A percentile compares a stretch with the other conserved stretches of the same genome.
Evolutionary conservation across 2,329 filamentous ascomycete species (phyloP).

Genomic region (Claviceps purpurea): DNA sequence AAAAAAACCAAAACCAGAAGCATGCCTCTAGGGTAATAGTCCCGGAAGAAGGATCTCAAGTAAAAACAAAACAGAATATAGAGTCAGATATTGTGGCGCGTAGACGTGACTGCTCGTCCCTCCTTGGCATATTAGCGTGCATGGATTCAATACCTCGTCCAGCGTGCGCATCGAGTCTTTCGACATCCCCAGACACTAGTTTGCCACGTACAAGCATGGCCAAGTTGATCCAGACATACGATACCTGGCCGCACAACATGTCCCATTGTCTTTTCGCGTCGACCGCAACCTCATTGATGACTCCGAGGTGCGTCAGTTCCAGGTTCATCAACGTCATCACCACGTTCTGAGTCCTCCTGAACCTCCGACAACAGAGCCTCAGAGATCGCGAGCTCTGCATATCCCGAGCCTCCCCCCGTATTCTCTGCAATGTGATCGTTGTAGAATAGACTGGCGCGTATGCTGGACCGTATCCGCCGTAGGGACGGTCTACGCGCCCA

Average conservation of each 20-base stretch:
- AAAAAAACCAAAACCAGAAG: background rate
- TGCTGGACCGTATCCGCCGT: conserved; percentile 33
- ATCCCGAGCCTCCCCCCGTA: conserved; percentile 11
- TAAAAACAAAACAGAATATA: background rate
- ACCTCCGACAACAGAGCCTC: conserved; percentile 13
- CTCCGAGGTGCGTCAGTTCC: conserved; percentile 13
- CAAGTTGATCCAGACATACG: background rate
- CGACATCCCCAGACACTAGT: too few species aligned
- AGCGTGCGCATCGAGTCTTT: too few species aligned
- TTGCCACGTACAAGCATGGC: too few species aligned
- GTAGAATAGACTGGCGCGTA: conserved; percentile 42
- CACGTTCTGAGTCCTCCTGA: conserved; percentile 11
- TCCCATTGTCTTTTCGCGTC: conserved; percentile 18
- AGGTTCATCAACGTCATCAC: conserved; percentile 2
- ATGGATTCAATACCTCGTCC: too few species aligned
- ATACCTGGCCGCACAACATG: conserved; percentile 6
- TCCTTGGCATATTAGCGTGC: background rate
- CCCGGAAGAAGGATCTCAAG: background rate
- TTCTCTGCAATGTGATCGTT: conserved; percentile 26
- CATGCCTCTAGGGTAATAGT: background rate
- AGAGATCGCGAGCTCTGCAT: conserved; percentile 11
- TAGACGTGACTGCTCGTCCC: background rate
- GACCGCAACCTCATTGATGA: conserved; percentile 25
- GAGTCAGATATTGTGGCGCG: background rate
- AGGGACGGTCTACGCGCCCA: conserved; percentile 29